phyloP scores from a whole-genome alignment of 83 land plant genomes.

The Picea abies region DNA sequence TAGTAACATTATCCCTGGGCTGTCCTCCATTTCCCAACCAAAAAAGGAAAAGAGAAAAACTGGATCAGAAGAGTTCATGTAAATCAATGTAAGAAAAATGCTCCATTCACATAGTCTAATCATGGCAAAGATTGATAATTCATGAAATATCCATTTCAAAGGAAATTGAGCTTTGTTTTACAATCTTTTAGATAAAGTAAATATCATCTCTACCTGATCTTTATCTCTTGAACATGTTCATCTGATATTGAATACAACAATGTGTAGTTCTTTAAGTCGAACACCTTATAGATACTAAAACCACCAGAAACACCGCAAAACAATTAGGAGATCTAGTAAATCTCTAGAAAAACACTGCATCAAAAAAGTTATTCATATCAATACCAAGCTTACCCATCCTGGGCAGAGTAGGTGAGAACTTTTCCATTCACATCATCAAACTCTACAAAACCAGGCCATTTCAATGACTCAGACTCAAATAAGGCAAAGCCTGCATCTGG shows the following conservation, averaged over 20 bases:
- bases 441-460: constrained; percentile 99
- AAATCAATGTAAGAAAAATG: neutral
- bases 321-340: neutral
- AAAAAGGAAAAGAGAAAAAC: neutral
- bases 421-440: constrained; percentile 99
- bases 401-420: constrained; percentile 97
- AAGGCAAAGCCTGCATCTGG: constrained; percentile 92
- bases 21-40: constrained; percentile 3
- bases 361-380: neutral
- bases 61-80: neutral
- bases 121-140: no score
- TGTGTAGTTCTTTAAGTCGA: constrained; percentile 91
- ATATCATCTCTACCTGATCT: constrained; percentile 65
- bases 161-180: no score
- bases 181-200: neutral
- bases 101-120: no score
- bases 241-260: constrained; percentile 88
- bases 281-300: constrained; percentile 85
- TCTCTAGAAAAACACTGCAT: neutral
- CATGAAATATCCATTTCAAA: no score
- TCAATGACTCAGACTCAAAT: constrained; percentile 88
- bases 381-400: constrained; percentile 67
- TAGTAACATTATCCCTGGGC: constrained; percentile 96
- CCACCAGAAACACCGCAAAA: neutral
- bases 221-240: constrained; percentile 85